Evolutionary conservation across 306 rosid species (phyloP).

Genomic region (Cucurbita argyrosperma): DNA sequence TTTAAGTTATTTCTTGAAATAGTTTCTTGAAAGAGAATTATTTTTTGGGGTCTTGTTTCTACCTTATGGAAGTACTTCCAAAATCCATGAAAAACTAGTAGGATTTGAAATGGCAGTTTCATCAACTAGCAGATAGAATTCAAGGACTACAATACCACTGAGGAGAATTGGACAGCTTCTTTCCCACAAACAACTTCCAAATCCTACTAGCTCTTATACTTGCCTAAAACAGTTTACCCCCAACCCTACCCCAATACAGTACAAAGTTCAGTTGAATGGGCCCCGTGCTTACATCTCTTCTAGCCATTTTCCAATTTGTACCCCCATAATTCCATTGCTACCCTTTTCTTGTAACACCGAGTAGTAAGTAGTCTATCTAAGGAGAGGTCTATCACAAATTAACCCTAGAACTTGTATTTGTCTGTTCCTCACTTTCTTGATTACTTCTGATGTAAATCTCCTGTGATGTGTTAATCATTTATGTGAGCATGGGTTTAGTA

Average conservation of each 20-base stretch:
- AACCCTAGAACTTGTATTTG: not conserved
- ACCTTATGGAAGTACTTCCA: not conserved
- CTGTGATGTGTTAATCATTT: not conserved
- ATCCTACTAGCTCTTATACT: not conserved
- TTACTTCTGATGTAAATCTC: not conserved
- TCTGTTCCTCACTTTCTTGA: not conserved
- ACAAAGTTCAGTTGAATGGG: not conserved
- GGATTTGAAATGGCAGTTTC: not conserved
- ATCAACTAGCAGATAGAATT: not conserved
- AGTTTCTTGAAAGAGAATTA: not conserved
- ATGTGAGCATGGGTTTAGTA: not conserved
- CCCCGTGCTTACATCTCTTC: not conserved
- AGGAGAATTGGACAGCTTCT: not conserved
- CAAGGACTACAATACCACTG: not conserved
- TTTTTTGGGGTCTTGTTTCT: not conserved
- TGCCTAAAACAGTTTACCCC: not conserved
- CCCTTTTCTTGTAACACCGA: not conserved
- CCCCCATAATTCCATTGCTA: not conserved
- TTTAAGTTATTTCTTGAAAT: not conserved
- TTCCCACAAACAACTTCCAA: not conserved
- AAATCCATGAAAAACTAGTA: not conserved
- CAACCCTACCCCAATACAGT: not conserved
- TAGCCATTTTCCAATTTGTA: not conserved
- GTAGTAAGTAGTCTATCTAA: not conserved
- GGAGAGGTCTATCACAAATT: not conserved